These are phyloP conservation scores for Inga laurina DNA, from an alignment of 306 rosid genomes.

Conservation along the genomic window DNA sequence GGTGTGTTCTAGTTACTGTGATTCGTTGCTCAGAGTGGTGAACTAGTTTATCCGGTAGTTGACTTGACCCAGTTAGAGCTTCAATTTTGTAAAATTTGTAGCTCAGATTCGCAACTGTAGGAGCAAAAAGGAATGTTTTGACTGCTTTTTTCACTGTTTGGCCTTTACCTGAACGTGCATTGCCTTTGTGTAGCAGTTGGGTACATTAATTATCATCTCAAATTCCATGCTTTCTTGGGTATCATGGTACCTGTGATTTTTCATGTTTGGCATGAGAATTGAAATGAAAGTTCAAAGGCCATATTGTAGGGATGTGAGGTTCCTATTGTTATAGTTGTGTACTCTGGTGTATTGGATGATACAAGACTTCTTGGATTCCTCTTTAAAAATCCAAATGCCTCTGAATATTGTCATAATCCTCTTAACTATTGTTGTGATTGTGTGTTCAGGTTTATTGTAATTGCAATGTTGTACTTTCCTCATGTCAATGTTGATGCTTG, in stretches of 20 bases:
- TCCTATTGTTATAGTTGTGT: neutral
- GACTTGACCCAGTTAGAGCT: conserved; percentile 10
- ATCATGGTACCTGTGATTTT: neutral
- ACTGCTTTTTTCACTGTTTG: conserved; percentile 25
- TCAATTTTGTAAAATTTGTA: neutral
- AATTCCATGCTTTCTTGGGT: neutral
- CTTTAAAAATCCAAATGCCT: neutral
- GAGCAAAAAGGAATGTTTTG: conserved; percentile 2
- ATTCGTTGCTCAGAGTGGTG: neutral
- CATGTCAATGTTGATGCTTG: conserved; percentile 20
- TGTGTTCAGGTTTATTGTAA: neutral
- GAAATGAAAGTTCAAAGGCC: neutral
- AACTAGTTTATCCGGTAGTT: neutral
- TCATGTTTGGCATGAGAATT: neutral
- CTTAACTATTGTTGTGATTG: neutral
- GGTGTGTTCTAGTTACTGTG: neutral
- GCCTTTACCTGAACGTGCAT: conserved; percentile 1
- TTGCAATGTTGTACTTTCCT: conserved; percentile 16
- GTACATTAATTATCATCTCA: neutral
- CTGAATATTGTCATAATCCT: neutral
- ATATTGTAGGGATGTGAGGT: neutral
- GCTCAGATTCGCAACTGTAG: neutral
- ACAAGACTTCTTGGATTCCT: neutral
- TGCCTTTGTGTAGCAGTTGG: neutral
- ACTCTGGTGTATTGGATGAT: neutral